Evolutionary conservation across 768 basidiomycete species (phyloP), one percentile per base, ranked within the genome.

Genomic region (Leucosporidium yakuticum): DNA sequence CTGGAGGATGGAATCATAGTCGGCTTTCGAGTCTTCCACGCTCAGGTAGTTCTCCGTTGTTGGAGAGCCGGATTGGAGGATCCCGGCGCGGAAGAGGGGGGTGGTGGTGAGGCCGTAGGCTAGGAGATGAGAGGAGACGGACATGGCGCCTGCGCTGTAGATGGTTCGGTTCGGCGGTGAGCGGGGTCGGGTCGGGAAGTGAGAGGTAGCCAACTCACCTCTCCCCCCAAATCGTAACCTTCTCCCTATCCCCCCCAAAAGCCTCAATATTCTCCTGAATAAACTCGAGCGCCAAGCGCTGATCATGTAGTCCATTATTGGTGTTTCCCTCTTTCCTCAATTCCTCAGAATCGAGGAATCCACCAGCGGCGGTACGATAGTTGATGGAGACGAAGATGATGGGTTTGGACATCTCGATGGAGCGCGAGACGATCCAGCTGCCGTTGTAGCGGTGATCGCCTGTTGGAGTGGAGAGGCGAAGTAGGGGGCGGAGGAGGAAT

Each of bases 201-300:
- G 36, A 17, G 4, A 44, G 6, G 7, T 9, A 17, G 25, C 2
- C 14, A n/a, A 48, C 59, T 15, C 12, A 44, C 64, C 55, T 51
- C 36, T 73, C 69, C 5, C 72, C 72, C 65, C 65, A 69, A 17
- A 73, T 63, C 14, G 72, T 70, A 0, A 81, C 85, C 78, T 85
- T 87, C 19, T 77, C 69, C 20, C 83, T 83, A 76, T 87, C 84
- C 1, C 87, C 87, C 19, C 86, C 86, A 73, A 88, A 88, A 4
- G 81, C 81, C 4, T 79, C 82, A 23, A 88, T 84, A 71, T 89
- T 86, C n/a, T 85, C 79, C 68, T 87, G 83, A 0, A 88, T 78
- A 76, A 87, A 89, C 21, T 79, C 71, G 0, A 90, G 77, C 0
- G 86, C 86, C 39, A 81, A 79, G 1, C 81, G 79, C 36, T 70